Evolutionary conservation across 306 rosid genomes (phyloP).

Genomic region (Citrullus amarus): DNA sequence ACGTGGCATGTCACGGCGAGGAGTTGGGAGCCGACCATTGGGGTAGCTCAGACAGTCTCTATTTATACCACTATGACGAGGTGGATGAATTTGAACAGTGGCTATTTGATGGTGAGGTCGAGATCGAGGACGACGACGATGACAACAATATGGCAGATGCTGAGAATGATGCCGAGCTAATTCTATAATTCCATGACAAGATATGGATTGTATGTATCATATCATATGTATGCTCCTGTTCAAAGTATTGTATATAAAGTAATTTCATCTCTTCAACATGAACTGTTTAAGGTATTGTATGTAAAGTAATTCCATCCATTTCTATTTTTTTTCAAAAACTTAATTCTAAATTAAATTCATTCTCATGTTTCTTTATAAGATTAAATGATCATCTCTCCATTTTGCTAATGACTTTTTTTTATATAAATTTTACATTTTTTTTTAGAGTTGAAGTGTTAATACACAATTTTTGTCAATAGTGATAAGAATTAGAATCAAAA

Average conservation of each 20-base stretch:
- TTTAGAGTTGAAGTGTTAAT: neutral
- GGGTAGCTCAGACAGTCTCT: slow-evolving; percentile 37
- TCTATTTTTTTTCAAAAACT: neutral
- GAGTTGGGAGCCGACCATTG: slow-evolving; percentile 66
- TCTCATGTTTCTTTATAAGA: neutral
- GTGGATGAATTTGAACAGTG: slow-evolving; percentile 77
- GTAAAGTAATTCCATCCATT: neutral
- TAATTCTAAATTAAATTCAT: neutral
- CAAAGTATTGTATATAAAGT: neutral
- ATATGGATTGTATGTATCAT: neutral
- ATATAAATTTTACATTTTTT: neutral
- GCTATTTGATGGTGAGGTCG: slow-evolving; percentile 58
- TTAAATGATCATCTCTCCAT: neutral
- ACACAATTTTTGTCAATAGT: neutral
- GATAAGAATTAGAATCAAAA: neutral
- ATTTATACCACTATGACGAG: slow-evolving; percentile 55
- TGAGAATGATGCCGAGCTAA: slow-evolving; percentile 32
- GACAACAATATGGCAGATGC: slow-evolving; percentile 42
- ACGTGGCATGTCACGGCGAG: slow-evolving; percentile 71
- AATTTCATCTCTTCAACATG: neutral
- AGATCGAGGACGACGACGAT: slow-evolving; percentile 36
- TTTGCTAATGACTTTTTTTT: neutral
- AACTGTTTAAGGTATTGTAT: neutral
- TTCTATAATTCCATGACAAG: neutral
- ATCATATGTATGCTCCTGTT: neutral